phyloP scores from a whole-genome alignment of 2,329 filamentous ascomycete genomes.

The Trichophyton equinum region DNA sequence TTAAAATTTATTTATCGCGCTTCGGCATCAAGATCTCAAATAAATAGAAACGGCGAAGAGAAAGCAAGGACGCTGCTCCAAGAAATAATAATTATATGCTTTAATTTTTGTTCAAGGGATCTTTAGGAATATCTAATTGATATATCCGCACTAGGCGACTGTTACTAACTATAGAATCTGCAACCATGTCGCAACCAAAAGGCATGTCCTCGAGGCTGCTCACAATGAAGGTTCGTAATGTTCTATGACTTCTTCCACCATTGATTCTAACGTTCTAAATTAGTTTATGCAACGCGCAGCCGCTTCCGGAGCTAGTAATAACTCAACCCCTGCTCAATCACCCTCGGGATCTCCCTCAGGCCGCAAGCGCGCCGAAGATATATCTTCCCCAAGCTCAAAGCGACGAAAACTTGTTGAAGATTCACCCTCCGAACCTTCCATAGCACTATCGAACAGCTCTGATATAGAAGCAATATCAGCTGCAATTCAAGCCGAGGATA shows the following conservation, averaged over 20 bases:
- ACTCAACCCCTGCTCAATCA: constrained; percentile 32
- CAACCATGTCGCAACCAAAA: constrained; percentile 21
- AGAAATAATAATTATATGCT: neutral
- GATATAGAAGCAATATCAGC: constrained; percentile 31
- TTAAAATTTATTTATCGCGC: neutral
- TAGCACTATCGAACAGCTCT: constrained; percentile 15
- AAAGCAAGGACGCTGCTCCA: neutral
- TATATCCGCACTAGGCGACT: neutral
- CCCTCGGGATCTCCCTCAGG: constrained; percentile 8
- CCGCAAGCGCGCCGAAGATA: constrained; percentile 37
- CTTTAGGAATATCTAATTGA: neutral
- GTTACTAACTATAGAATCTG: neutral
- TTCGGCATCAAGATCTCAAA: neutral
- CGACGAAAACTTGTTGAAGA: constrained; percentile 23
- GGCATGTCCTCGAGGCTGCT: constrained; percentile 76
- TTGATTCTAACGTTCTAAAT: neutral
- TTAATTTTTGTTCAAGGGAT: neutral
- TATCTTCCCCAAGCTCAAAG: constrained; percentile 23
- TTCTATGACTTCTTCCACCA: neutral
- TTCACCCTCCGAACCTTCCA: constrained; percentile 5
- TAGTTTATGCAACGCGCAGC: constrained; percentile 85
- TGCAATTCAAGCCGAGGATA: constrained; percentile 30
- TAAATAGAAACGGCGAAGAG: neutral
- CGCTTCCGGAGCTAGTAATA: constrained; percentile 38
- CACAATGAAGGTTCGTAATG: constrained; percentile 61